Evolutionary conservation across 116 monocot genomes (phyloP), one percentile per base, ranked within the genome.

Genomic region (Thalassia testudinum): DNA sequence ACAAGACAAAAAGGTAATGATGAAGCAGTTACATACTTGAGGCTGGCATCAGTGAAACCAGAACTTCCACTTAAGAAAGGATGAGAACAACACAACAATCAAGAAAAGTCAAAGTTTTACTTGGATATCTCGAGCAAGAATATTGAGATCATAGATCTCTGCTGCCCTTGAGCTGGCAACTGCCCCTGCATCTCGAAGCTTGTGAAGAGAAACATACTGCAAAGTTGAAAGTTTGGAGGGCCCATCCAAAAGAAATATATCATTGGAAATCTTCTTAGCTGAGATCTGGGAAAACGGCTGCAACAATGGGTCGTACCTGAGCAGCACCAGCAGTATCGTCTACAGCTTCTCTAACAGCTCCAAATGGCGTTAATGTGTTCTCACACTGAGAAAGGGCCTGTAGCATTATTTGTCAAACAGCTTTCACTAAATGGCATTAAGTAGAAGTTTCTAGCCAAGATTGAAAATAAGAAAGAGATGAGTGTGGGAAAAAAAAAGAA

Each of bases 321-420:
- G 95, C 95, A 70, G 88, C 95, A 53, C 88, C 85, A 30, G 88
- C 95, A 28, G 88, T 95, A 43, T 95, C 81, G 72, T 88, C 81
- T 13, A 85, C 88, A 72, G 84, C 68, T 82, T 95, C 95, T 73
- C 76, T 84, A 27, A 82, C 70, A 57, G 82, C 78, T 47, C 72
- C 84, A 66, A 87, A 56, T 28, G 70, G 76, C 28, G 81, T 77
- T 51, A 95, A 27, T 15, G 81, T 88, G 30, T 85, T 56, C 55
- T 95, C 95, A 66, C 95, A 95, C 56, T 95, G 95, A 17, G 95
- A 76, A 63, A 88, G 87, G 18, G 88, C 88, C 88, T 95, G 66
- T 43, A 47, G 4, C 45, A 23, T 23, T 48, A 12, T 30, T 13
- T 18, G n/a, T 7, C 30, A 20, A 48, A 28, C 21, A 19, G 10